phyloP scores from a whole-genome alignment of 768 basidiomycete genomes.

The Tricholoma hemisulphureum region DNA sequence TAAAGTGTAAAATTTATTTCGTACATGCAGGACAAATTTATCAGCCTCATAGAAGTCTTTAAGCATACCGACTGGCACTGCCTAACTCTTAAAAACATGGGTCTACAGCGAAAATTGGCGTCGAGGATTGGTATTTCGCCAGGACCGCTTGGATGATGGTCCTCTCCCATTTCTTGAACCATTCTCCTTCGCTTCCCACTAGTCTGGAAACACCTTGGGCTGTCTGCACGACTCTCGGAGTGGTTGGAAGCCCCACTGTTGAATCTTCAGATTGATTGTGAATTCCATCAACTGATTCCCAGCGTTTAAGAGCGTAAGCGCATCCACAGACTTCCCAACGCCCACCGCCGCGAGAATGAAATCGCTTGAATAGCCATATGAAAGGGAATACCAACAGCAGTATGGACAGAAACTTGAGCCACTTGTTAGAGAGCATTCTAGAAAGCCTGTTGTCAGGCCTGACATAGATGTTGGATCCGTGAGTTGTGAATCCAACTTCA shows the following conservation, averaged over 20 bases:
- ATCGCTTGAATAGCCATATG: constrained; percentile 77
- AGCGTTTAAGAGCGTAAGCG: constrained; percentile 69
- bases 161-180: constrained; percentile 77
- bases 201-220: constrained; percentile 38
- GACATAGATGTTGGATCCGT: constrained; percentile 53
- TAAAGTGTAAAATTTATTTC: background rate
- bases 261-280: constrained; percentile 7
- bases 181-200: constrained; percentile 71
- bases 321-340: constrained; percentile 75
- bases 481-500: constrained; percentile 49
- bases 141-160: constrained; percentile 62
- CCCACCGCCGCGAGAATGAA: constrained; percentile 66
- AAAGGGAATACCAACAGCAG: constrained; percentile 74
- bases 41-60: background rate
- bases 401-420: constrained; percentile 68
- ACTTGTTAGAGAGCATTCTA: constrained; percentile 64
- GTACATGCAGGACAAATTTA: background rate
- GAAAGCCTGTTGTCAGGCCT: constrained; percentile 68
- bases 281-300: constrained; percentile 25
- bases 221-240: constrained; percentile 29
- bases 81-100: background rate
- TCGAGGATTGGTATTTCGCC: constrained; percentile 40
- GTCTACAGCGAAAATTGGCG: constrained; percentile 24
- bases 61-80: background rate
- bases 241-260: constrained; percentile 3